These are phyloP conservation scores for Tolypocladium nubicola DNA, from an alignment of 2,329 filamentous ascomycete species.

Conservation along the genomic window DNA sequence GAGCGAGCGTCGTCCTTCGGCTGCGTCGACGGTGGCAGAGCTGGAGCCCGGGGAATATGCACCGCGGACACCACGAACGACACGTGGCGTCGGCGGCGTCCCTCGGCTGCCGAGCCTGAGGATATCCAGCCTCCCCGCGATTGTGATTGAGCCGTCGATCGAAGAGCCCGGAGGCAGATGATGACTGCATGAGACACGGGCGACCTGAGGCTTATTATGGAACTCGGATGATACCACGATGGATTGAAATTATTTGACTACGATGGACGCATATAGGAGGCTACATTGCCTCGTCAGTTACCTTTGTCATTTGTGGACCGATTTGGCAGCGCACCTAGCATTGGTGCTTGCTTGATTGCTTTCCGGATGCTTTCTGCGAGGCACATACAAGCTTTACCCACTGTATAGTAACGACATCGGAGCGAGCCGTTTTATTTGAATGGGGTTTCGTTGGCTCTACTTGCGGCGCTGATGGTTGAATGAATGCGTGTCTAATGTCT, in stretches of 20 bases:
- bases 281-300: no score
- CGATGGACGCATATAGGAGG: background rate
- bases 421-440: background rate
- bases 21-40: slow-evolving; percentile 6
- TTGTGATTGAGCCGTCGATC: slow-evolving; percentile 18
- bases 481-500: background rate
- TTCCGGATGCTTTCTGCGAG: background rate
- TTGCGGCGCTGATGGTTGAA: background rate
- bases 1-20: slow-evolving; percentile 1
- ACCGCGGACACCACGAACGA: slow-evolving; percentile 8
- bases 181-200: background rate
- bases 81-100: slow-evolving; percentile 25
- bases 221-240: background rate
- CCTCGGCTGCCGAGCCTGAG: slow-evolving; percentile 44
- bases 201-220: no score
- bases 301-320: background rate
- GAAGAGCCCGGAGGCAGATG: background rate
- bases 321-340: background rate
- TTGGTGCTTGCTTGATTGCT: background rate
- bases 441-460: background rate
- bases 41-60: background rate
- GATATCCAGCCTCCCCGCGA: slow-evolving; percentile 40
- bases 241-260: background rate
- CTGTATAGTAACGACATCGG: background rate
- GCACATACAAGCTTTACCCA: background rate